phyloP scores from a whole-genome alignment of 176 grass and related monocot species.

The Coix lacrymajobi region DNA sequence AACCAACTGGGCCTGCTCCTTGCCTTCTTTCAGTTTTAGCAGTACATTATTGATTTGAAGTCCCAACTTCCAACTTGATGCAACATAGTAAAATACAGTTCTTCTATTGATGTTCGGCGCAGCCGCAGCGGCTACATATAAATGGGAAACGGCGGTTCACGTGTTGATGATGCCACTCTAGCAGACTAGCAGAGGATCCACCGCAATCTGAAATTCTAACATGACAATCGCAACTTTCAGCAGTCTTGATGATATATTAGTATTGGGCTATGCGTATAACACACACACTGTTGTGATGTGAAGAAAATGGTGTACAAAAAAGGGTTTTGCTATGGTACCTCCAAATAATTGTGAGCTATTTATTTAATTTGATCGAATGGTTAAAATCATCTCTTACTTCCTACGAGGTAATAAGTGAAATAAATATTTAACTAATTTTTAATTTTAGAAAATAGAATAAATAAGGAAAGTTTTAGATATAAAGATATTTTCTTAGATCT shows the following conservation, averaged over 20 bases:
- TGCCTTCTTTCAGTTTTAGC: background rate
- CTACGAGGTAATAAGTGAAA: no score
- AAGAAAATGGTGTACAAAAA: no score
- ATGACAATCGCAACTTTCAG: background rate
- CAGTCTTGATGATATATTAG: background rate
- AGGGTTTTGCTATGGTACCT: no score
- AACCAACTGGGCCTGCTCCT: background rate
- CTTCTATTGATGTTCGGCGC: background rate
- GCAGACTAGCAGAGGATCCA: background rate
- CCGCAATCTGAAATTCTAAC: background rate
- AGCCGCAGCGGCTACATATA: background rate
- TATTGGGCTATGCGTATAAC: no score
- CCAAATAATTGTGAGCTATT: no score
- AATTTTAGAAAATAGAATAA: no score
- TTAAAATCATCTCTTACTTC: no score
- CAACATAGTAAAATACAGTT: background rate
- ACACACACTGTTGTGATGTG: no score
- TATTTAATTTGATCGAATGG: no score
- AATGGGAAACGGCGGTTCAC: background rate
- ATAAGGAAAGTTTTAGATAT: no score
- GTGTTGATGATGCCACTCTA: background rate
- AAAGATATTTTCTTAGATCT: no score
- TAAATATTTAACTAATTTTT: no score
- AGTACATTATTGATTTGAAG: background rate
- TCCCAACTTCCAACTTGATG: background rate